Base-by-base conservation (phyloP, 2,329 filamentous ascomycete species). In the Paecilomyces sp. region DNA sequence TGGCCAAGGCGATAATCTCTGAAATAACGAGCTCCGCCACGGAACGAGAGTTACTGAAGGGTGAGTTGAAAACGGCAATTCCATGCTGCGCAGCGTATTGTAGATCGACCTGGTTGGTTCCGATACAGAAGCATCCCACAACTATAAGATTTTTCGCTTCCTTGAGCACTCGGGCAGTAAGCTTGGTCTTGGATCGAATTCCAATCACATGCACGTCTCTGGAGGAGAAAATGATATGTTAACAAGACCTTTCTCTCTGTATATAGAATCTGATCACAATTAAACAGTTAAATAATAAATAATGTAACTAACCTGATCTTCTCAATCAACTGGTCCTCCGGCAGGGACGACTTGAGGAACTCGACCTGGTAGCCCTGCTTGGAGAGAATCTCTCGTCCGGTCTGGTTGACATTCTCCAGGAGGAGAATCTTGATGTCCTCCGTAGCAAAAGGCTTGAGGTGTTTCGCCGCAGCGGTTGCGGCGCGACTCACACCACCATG, bases 41-140 rank as follows among this genome's bases (percentile, higher is more conserved):
- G 73, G 91, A 96, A 74, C 94, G 89, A 8, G 93, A 97, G 79
- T 99, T 99, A 79, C 90, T 92, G 78, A 99, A 99, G 1, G 94
- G 94, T 54, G 94, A 97, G 80, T 99, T 99, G 86, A 99, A 99
- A 64, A 99, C 94, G 36, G 92, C 92, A 73, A 97, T 96, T 66
- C 94, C 75, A 61, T 78, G 72, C 18, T 75, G 71, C n/a, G 75
- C 75, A 4, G 75, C 75, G 67, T 75, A 78, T 63, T 78, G 74
- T 28, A 78, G 71, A 61, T 78, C 75, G 31, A 78, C 75, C 64
- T 77, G 75, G 63, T 77, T 97, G 60, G 94, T 99, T 65, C 94
- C 94, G 69, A 99, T 99, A 76, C 94, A 99, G 84, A 99, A 99
- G 80, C 94, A 99, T 62, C 94, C 94, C 68, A 97, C 86, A 63